Evolutionary conservation across 306 rosid species (phyloP), one percentile per base, ranked within the genome.

Genomic region (Cotoneaster glaucophyllus): DNA sequence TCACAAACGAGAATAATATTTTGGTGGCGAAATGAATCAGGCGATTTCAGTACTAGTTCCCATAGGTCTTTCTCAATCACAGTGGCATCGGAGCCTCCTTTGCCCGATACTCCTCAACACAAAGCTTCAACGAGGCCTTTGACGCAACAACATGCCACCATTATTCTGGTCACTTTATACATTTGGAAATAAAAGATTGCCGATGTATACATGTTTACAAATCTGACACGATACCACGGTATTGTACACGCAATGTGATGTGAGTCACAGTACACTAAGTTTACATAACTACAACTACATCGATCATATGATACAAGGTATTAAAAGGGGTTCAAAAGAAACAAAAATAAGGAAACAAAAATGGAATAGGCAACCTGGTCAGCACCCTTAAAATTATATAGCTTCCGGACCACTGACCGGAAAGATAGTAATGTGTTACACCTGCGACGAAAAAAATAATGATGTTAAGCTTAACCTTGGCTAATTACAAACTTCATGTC

Each of bases 321-420:
- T 5, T 0, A 25, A 8, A 19, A 5, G 48, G 28, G 32, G 4
- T 25, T 26, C 4, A 17, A 26, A 56, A 67, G 25, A 52, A n/a
- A 18, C 11, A 68, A 29, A 65, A 79, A 78, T 34, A 79, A 79
- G 21, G 52, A 67, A 37, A 74, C 34, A 29, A 58, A 64, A 81
- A 79, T 57, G 67, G 67, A 65, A 48, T 15, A 70, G 73, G 76
- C 69, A 83, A 82, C 88, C 84, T 77, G 87, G 59, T 77, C 81
- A 81, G 84, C 57, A 82, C 84, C 77, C 68, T 72, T 62, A 78
- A 75, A 83, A 77, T 74, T 43, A 56, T 76, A 81, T 74, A 79
- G 81, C 82, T 77, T 69, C 83, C 83, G 52, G 80, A 80, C 81
- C 78, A 81, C 86, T 74, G 80, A 77, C 85, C 24, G 79, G 82